Evolutionary conservation across 208 protist species (phyloP), one percentile per base, ranked within the genome.

Genomic region (Crithidia acanthocephali): DNA sequence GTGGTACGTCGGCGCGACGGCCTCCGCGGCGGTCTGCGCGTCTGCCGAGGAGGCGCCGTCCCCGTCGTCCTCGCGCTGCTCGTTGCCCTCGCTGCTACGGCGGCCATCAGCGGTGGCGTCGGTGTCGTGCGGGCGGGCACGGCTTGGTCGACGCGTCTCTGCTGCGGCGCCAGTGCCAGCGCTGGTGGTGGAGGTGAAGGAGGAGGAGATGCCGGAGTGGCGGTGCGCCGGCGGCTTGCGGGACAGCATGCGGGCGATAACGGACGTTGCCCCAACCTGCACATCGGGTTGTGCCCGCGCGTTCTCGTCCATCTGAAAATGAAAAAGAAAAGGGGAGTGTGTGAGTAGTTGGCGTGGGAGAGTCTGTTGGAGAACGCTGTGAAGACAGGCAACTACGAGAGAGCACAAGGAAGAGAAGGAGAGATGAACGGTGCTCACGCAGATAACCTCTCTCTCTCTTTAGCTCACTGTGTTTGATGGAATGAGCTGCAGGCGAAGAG

Each of bases 1-100:
- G 48, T 88, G 77, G 56, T 92, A 94, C 32, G 76, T 86, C 8
- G 69, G 72, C 11, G 72, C 72, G 15, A 47, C 64, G 11, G 35
- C 56, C 35, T 40, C 35, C 0, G 47, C 50, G 6, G 18, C 35
- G 7, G 25, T 57, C 48, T 23, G 48, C 4, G 22, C n/a, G 44
- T 42, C 47, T 8, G 11, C 18, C 2, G 40, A 15, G 45, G 33
- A 40, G 48, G 16, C 11, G n/a, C 10, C 27, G 40, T 13, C 55
- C 11, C 9, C 33, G 30, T 23, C 52, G 18, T 51, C 53, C 10
- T 20, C 4, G n/a, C n/a, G n/a, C n/a, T 35, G 18, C 11, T 10
- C 32, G n/a, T 52, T 37, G 58, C 30, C 16, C 13, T 33, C 22
- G n/a, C 6, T 40, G 60, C n/a, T 44, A 3, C 25, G 37, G 23